Percentiles rank a stretch among this genome's conserved stretches.
phyloP scores from a whole-genome alignment of 2,329 filamentous ascomycete species.

The Aulographum hederae region DNA sequence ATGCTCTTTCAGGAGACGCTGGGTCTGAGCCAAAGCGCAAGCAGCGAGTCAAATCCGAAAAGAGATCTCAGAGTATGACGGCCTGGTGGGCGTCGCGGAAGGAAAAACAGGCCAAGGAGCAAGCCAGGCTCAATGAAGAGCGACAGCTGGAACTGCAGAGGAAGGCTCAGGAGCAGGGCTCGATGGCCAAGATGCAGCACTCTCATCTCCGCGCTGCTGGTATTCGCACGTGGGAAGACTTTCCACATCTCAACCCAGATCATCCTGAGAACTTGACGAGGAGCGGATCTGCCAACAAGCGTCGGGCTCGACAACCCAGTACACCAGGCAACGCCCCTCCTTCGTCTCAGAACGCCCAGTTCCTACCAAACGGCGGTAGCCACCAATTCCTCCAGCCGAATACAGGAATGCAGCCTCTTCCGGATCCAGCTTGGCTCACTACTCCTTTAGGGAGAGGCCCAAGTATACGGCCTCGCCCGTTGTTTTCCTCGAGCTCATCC shows the following conservation, averaged over 20 bases:
- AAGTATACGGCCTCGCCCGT: slow-evolving; percentile 1
- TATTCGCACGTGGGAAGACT: not conserved
- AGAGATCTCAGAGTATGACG: slow-evolving; percentile 24
- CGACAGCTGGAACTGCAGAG: not conserved
- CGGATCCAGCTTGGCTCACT: too few species aligned
- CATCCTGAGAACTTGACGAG: not conserved
- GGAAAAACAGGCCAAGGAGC: slow-evolving; percentile 10
- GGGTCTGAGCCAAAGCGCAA: not conserved
- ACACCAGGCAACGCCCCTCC: too few species aligned
- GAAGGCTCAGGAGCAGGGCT: not conserved
- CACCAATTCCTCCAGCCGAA: not conserved
- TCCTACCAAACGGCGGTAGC: not conserved
- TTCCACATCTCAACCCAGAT: not conserved
- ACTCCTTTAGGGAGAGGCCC: too few species aligned
- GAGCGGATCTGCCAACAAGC: not conserved
- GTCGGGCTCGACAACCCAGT: not conserved
- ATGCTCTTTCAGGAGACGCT: too few species aligned
- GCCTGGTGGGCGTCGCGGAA: slow-evolving; percentile 28
- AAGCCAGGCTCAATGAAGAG: slow-evolving; percentile 2
- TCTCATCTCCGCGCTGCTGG: not conserved
- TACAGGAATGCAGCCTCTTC: not conserved
- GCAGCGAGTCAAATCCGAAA: slow-evolving; percentile 21
- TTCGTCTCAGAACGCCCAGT: not conserved
- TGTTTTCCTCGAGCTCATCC: too few species aligned
- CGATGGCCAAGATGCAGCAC: not conserved